Conservation (phyloP, 2,329 filamentous ascomycete genomes). For the Fusarium sp. region DNA sequence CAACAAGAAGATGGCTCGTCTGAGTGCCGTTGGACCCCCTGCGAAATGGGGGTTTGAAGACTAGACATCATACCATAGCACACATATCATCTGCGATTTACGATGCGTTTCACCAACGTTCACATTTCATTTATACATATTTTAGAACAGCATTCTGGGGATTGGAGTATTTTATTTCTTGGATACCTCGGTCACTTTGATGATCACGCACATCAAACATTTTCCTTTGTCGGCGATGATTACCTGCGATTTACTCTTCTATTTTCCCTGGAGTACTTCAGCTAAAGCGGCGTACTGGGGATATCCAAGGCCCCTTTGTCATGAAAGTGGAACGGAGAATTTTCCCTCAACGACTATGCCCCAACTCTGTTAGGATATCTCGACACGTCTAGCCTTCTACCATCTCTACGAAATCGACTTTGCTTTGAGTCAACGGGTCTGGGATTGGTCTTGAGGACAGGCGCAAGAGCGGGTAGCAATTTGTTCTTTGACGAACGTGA, state of each 20-base stretch:
- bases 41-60: slow-evolving; percentile 37
- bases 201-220: slow-evolving; percentile 25
- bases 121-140: slow-evolving; percentile 10
- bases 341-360: slow-evolving; percentile 18
- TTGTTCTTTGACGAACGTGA: slow-evolving; percentile 35
- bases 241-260: slow-evolving; percentile 17
- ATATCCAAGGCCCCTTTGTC: slow-evolving; percentile 1
- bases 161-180: slow-evolving; percentile 31
- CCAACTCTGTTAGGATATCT: slow-evolving; percentile 11
- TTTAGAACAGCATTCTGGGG: slow-evolving; percentile 23
- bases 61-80: slow-evolving; percentile 4
- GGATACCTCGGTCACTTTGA: slow-evolving; percentile 34
- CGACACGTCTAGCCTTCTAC: slow-evolving; percentile 20
- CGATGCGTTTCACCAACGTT: slow-evolving; percentile 21
- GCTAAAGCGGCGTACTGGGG: slow-evolving; percentile 19
- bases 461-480: slow-evolving; percentile 17
- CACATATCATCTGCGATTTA: background rate
- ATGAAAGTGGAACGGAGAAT: slow-evolving; percentile 9
- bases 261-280: slow-evolving; percentile 19
- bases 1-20: slow-evolving; percentile 52
- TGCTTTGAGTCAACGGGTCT: slow-evolving; percentile 16
- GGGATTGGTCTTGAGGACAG: slow-evolving; percentile 8
- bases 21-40: slow-evolving; percentile 45
- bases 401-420: slow-evolving; percentile 20
- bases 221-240: slow-evolving; percentile 41